Evolutionary conservation across 768 basidiomycete species (phyloP).

Genomic region (Boletus rubescentipes): DNA sequence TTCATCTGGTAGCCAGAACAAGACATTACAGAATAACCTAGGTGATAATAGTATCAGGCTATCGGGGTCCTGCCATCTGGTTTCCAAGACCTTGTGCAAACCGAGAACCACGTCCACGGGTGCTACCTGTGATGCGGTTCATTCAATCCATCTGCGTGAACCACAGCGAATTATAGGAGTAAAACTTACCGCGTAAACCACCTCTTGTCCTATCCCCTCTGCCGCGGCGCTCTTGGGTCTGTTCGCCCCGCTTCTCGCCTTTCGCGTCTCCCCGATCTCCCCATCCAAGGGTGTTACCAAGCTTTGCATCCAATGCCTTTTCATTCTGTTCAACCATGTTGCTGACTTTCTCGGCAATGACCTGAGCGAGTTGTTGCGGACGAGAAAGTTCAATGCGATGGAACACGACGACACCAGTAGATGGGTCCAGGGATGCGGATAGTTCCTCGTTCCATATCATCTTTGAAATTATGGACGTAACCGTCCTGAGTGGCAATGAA

Average conservation of each 20-base stretch:
- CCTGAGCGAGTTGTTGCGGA: constrained; percentile 85
- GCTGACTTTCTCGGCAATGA: constrained; percentile 84
- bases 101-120: constrained; percentile 73
- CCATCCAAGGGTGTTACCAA: constrained; percentile 57
- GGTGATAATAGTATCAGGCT: constrained; percentile 2
- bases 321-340: constrained; percentile 91
- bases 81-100: constrained; percentile 83
- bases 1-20: not conserved
- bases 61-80: constrained; percentile 56
- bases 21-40: not conserved
- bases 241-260: constrained; percentile 78
- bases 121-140: constrained; percentile 44
- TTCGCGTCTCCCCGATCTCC: constrained; percentile 57
- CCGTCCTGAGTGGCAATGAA: constrained; percentile 72
- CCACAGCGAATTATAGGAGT: not conserved
- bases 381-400: constrained; percentile 88
- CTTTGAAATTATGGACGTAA: constrained; percentile 84
- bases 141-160: constrained; percentile 1
- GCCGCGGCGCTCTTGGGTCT: constrained; percentile 73
- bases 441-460: constrained; percentile 99
- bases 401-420: constrained; percentile 87
- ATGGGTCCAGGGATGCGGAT: constrained; percentile 89
- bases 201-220: constrained; percentile 62
- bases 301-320: constrained; percentile 81
- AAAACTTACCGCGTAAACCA: constrained; percentile 52